These are phyloP conservation scores for Sparassis latifolia DNA, from an alignment of 1,284 basidiomycete genomes.

Conservation along the genomic window DNA sequence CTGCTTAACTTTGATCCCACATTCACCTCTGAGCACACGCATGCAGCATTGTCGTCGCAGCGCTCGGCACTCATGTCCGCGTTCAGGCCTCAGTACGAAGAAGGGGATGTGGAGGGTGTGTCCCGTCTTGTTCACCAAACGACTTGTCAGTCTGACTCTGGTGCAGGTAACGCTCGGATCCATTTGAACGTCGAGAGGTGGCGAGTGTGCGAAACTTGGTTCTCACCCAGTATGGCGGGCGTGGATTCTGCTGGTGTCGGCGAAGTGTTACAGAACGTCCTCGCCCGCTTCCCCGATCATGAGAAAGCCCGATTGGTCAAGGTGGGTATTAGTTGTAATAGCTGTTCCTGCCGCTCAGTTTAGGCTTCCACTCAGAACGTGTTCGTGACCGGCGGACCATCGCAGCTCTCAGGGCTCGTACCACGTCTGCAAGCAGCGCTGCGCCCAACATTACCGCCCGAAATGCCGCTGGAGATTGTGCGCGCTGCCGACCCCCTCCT, in stretches of 20 bases:
- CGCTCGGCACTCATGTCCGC: conserved; percentile 82
- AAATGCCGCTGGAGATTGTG: conserved; percentile 59
- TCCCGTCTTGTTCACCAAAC: not conserved
- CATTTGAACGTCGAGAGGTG: conserved; percentile 94
- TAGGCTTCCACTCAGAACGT: conserved; percentile 55
- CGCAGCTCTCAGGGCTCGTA: conserved; percentile 67
- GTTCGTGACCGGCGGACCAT: conserved; percentile 85
- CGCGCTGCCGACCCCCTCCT: conserved; percentile 60
- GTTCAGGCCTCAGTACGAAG: conserved; percentile 70
- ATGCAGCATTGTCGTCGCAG: conserved; percentile 69
- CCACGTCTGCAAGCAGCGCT: conserved; percentile 66
- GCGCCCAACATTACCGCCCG: conserved; percentile 77
- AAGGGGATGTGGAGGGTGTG: conserved; percentile 64
- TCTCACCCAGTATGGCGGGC: conserved; percentile 90
- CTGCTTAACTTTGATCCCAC: conserved; percentile 79
- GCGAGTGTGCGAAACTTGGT: conserved; percentile 90
- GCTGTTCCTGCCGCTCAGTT: not conserved
- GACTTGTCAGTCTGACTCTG: not conserved
- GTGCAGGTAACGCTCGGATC: conserved; percentile 60
- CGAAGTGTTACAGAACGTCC: conserved; percentile 83
- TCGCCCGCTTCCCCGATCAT: conserved; percentile 71
- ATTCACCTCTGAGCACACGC: conserved; percentile 80
- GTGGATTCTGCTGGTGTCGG: conserved; percentile 92
- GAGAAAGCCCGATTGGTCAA: conserved; percentile 40
- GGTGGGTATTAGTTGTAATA: conserved; percentile 11